Evolutionary conservation across 306 rosid genomes (phyloP).

Genomic region (Gastrolobium villosum): DNA sequence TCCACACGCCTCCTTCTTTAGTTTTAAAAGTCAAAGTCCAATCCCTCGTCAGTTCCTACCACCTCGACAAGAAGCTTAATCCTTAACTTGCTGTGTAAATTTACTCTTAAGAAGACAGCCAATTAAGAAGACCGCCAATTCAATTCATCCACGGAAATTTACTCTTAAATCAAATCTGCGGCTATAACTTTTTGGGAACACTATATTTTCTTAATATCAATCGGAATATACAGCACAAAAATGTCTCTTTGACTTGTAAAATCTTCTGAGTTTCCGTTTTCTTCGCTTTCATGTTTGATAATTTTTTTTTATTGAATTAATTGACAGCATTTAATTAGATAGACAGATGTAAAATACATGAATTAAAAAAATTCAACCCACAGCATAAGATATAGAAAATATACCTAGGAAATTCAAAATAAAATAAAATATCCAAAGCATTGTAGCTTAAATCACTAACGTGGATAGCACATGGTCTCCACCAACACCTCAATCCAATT

Average conservation of each 20-base stretch:
- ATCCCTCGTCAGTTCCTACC: background rate
- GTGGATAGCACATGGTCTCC: slow-evolving; percentile 14
- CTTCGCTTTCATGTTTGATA: background rate
- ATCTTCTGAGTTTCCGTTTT: background rate
- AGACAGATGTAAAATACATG: background rate
- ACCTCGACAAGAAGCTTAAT: background rate
- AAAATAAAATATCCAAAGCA: background rate
- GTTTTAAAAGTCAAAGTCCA: background rate
- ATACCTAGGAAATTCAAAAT: background rate
- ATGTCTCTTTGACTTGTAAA: background rate
- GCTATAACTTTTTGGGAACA: background rate
- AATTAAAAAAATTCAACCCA: background rate
- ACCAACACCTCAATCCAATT: background rate
- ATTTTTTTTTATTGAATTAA: background rate
- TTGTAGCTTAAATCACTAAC: background rate
- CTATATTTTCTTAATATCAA: slow-evolving; percentile 14
- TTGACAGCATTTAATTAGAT: background rate
- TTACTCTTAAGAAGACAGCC: too few species aligned
- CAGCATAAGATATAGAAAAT: slow-evolving; percentile 6
- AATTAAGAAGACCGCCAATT: background rate
- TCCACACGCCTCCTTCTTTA: slow-evolving; percentile 20
- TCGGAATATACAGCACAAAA: background rate
- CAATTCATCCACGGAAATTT: slow-evolving; percentile 14
- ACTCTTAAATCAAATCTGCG: background rate
- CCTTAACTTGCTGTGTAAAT: background rate